Conservation (phyloP, 805 yeast genomes). For the Teunomyces pallodes region DNA sequence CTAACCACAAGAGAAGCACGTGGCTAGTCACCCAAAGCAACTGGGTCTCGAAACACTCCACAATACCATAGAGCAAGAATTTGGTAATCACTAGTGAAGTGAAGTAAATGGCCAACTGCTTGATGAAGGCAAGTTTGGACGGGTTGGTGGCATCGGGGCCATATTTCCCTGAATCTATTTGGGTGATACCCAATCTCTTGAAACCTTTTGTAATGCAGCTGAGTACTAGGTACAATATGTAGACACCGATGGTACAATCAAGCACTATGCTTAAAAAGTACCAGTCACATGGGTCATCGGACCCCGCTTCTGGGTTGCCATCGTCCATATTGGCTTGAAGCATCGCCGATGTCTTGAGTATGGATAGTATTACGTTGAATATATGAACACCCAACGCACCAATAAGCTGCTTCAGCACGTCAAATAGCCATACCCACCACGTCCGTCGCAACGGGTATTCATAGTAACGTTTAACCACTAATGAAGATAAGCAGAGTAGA, state of each 20-base stretch:
- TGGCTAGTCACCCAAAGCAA: conserved; percentile 57
- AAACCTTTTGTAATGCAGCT: conserved; percentile 42
- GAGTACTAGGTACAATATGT: conserved; percentile 61
- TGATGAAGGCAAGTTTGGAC: conserved; percentile 51
- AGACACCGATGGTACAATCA: conserved; percentile 94
- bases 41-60: conserved; percentile 63
- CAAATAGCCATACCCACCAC: conserved; percentile 85
- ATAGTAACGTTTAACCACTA: conserved; percentile 70
- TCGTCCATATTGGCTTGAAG: conserved; percentile 1
- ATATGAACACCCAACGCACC: conserved; percentile 87
- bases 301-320: conserved; percentile 1
- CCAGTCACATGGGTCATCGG: conserved; percentile 83
- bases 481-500: conserved; percentile 65
- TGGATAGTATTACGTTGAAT: conserved; percentile 69
- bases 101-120: conserved; percentile 70
- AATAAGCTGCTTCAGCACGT: conserved; percentile 82
- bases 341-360: conserved; percentile 41
- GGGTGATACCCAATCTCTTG: conserved; percentile 41
- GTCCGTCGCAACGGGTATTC: conserved; percentile 83
- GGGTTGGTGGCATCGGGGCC: conserved; percentile 63
- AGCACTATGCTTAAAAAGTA: conserved; percentile 83
- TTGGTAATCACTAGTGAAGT: conserved; percentile 67
- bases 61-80: conserved; percentile 52
- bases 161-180: conserved; percentile 56
- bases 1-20: conserved; percentile 79